phyloP scores from a whole-genome alignment of 2,329 filamentous ascomycete genomes.

The Microcera coccophila region DNA sequence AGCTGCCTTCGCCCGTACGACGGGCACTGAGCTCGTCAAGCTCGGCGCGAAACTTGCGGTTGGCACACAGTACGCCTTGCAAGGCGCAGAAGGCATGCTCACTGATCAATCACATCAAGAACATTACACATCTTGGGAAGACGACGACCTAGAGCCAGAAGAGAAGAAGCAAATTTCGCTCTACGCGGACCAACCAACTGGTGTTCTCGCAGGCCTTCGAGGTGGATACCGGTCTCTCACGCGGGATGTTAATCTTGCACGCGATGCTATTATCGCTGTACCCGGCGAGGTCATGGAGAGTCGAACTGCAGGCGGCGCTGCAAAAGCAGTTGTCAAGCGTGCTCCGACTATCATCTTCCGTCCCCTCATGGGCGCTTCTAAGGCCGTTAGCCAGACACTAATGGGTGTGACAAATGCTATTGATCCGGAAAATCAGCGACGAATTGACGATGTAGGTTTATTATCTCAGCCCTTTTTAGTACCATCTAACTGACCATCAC shows the following conservation, averaged over 20 bases:
- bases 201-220: slow-evolving; percentile 78
- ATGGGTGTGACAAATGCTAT: slow-evolving; percentile 89
- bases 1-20: slow-evolving; percentile 84
- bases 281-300: slow-evolving; percentile 89
- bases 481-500: background rate
- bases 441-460: slow-evolving; percentile 82
- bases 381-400: slow-evolving; percentile 82
- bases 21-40: slow-evolving; percentile 89
- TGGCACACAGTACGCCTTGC: slow-evolving; percentile 88
- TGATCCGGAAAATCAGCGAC: slow-evolving; percentile 75
- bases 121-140: slow-evolving; percentile 37
- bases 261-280: slow-evolving; percentile 91
- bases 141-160: slow-evolving; percentile 61
- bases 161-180: slow-evolving; percentile 77
- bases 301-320: slow-evolving; percentile 73
- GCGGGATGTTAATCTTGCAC: slow-evolving; percentile 78
- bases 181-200: slow-evolving; percentile 91
- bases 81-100: slow-evolving; percentile 81
- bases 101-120: slow-evolving; percentile 39
- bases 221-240: slow-evolving; percentile 80
- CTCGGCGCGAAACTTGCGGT: slow-evolving; percentile 91
- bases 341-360: slow-evolving; percentile 92
- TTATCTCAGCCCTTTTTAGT: background rate
- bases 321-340: slow-evolving; percentile 70
- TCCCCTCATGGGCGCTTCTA: slow-evolving; percentile 84